These are phyloP conservation scores for Hypoxylon sp. DNA, from an alignment of 2,329 filamentous ascomycete species.

Conservation along the genomic window DNA sequence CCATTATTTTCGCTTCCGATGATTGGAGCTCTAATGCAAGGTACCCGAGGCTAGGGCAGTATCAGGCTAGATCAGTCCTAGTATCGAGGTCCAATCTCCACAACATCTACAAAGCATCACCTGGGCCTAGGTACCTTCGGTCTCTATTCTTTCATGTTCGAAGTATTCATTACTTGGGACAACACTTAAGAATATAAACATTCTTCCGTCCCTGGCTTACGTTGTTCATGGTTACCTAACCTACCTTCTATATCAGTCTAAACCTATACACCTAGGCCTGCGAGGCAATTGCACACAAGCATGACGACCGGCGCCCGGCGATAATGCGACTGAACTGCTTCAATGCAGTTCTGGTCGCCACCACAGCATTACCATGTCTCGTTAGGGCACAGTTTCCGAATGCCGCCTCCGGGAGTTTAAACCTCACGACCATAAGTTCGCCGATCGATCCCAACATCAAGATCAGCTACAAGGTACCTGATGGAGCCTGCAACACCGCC, in stretches of 20 bases:
- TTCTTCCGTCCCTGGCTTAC: neutral
- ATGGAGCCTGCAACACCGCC: constrained; percentile 72
- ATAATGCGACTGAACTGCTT: constrained; percentile 37
- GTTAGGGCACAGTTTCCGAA: constrained; percentile 51
- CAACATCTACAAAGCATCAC: constrained; percentile 2
- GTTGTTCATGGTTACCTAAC: neutral
- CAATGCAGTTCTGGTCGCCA: constrained; percentile 31
- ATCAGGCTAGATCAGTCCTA: constrained; percentile 4
- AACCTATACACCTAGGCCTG: constrained; percentile 4
- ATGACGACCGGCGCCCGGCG: constrained; percentile 30
- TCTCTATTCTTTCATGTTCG: too few species aligned
- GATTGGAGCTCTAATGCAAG: constrained; percentile 30
- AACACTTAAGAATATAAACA: neutral
- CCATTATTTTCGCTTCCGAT: neutral
- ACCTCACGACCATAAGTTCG: constrained; percentile 69
- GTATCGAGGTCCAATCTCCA: constrained; percentile 10
- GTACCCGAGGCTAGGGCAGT: constrained; percentile 32
- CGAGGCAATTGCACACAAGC: constrained; percentile 21
- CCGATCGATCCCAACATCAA: constrained; percentile 72
- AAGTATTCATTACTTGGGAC: neutral
- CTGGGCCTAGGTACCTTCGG: too few species aligned
- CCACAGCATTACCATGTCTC: constrained; percentile 14
- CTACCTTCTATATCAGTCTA: neutral
- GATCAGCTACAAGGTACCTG: constrained; percentile 73
- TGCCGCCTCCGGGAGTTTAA: constrained; percentile 41